phyloP scores from a whole-genome alignment of 177 flowering plant genomes.

The Vitis hybrid region DNA sequence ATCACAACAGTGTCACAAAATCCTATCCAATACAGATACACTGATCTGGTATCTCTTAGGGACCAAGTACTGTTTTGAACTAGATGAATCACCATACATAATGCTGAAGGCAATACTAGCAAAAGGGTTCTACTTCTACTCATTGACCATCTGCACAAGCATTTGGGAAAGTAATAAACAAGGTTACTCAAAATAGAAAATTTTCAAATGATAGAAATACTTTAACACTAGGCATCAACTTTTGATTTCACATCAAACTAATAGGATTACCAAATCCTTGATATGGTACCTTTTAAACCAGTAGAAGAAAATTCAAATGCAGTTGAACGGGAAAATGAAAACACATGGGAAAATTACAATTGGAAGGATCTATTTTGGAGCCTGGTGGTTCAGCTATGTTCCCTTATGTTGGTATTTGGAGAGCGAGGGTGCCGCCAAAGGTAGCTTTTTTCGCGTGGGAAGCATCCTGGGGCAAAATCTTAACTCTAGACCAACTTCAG shows the following conservation, averaged over 20 bases:
- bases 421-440: too few relatives aligned
- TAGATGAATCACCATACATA: neutral
- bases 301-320: neutral
- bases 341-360: neutral
- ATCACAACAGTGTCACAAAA: neutral
- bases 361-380: neutral
- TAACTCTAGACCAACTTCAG: too few relatives aligned
- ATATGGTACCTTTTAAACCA: neutral
- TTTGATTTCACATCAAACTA: slow-evolving; percentile 1
- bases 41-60: neutral
- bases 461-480: too few relatives aligned
- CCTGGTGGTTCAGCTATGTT: too few relatives aligned
- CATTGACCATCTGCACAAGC: neutral
- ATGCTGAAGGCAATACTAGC: neutral
- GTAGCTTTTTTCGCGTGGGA: too few relatives aligned
- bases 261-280: neutral
- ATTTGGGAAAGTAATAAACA: neutral
- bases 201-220: neutral
- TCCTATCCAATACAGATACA: neutral
- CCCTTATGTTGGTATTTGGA: too few relatives aligned
- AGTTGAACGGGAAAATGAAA: neutral
- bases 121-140: neutral
- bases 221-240: neutral
- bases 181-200: neutral
- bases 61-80: neutral